Evolutionary conservation across 1,139 yeast genomes (phyloP), one percentile per base, ranked within the genome.

Genomic region (Wickerhamomyces sp.): DNA sequence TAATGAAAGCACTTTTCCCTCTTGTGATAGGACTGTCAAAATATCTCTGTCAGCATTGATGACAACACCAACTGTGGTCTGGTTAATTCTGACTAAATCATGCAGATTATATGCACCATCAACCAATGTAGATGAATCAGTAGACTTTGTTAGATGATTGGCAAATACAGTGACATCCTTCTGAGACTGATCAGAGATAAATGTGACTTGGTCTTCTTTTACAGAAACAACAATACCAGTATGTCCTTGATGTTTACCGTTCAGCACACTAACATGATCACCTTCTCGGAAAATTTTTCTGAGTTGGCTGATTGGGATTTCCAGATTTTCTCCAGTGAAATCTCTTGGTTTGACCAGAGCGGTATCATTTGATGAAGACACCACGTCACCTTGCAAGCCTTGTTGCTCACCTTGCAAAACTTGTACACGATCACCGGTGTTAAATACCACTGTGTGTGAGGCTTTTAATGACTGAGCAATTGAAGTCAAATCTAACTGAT

Each of bases 351-450:
- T 73, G 3, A 66, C 59, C 12, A 64, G 50, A 16, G 63, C 67
- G 39, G 64, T 59, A 28, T 64, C 68, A 15, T 60, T 56, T 1
- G 65, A 53, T 3, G 89, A 78, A 28, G 85, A 75, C 3, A 76
- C 64, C 37, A 92, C 95, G 40, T 75, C 72, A 64, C 97, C 98
- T 36, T 76, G 74, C 42, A 95, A 78, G 43, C 92, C 95, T 30
- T 94, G 81, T 65, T 89, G 97, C 65, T 92, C 98, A 59, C 98
- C 98, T 51, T 81, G 78, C 44, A 85, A 74, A 36, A 92, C 84
- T 63, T 90, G 96, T 37, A 92, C 97, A 56, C 86, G 78, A 59
- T 92, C 98, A 49, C 96, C 97, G 4, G 95, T 88, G 61, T 88
- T 96, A 68, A 90, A 92, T 7, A 74, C 68, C 20, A 81, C 70